phyloP scores from a whole-genome alignment of 225 moss, liverwort and hornwort genomes.

The Asterella californica region DNA sequence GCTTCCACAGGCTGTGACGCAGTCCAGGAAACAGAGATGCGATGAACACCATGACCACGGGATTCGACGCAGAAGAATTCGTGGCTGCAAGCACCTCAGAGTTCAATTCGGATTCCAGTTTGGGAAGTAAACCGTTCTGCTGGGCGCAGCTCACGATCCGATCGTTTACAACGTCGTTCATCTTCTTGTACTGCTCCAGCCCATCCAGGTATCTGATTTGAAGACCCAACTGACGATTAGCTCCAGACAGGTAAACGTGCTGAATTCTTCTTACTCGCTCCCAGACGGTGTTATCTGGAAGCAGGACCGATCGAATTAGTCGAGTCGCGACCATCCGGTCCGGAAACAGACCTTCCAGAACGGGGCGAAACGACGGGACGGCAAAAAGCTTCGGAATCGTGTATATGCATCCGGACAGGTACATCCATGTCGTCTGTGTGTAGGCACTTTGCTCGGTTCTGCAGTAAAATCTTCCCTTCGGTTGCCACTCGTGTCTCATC shows the following conservation, averaged over 20 bases:
- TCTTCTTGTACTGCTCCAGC: conserved; percentile 18
- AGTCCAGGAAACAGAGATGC: conserved; percentile 61
- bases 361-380: conserved; percentile 58
- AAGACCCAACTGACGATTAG: conserved; percentile 56
- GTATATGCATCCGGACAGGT: conserved; percentile 61
- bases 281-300: conserved; percentile 56
- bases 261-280: conserved; percentile 44
- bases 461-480: conserved; percentile 60
- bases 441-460: conserved; percentile 61
- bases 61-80: not conserved
- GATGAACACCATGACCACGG: conserved; percentile 37
- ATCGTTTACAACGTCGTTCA: conserved; percentile 42
- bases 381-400: conserved; percentile 72
- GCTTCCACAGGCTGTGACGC: conserved; percentile 36
- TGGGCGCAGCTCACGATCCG: conserved; percentile 49
- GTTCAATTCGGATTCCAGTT: not conserved
- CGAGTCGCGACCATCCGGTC: conserved; percentile 57
- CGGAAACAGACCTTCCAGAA: conserved; percentile 61
- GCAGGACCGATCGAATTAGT: conserved; percentile 52
- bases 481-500: conserved; percentile 43
- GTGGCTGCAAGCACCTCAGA: not conserved
- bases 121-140: conserved; percentile 42
- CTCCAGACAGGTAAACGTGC: conserved; percentile 34
- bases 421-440: conserved; percentile 56
- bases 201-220: conserved; percentile 63